Percentiles rank a stretch among this genome's conserved stretches.
Evolutionary conservation across 2,329 filamentous ascomycete species (phyloP).

Genomic region (Colletotrichum gigasporum): DNA sequence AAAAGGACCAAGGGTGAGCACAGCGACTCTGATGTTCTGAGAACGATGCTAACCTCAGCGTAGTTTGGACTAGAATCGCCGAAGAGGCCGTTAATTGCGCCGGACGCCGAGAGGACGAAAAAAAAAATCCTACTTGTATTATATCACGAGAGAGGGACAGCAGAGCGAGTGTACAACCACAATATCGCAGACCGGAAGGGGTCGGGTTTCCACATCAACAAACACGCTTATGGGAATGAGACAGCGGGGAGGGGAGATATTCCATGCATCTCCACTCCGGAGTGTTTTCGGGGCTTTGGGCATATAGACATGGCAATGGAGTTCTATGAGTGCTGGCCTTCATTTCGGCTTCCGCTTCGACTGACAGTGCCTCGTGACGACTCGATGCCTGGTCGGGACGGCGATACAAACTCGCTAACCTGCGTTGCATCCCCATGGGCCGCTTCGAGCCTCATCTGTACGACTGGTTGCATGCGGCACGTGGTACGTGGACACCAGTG

Average conservation of each 20-base stretch:
- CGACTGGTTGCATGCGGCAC: no score
- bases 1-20: slow-evolving; percentile 84
- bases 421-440: no score
- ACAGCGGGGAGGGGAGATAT: background rate
- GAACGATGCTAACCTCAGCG: background rate
- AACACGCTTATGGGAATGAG: background rate
- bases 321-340: slow-evolving; percentile 5
- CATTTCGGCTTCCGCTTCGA: background rate
- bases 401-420: no score
- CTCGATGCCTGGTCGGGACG: no score
- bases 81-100: background rate
- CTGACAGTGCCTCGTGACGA: no score
- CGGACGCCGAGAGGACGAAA: background rate
- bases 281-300: slow-evolving; percentile 2
- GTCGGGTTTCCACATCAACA: background rate
- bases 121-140: slow-evolving; percentile 1
- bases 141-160: background rate
- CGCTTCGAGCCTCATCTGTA: no score
- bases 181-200: background rate
- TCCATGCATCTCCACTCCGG: slow-evolving; percentile 11
- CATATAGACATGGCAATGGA: slow-evolving; percentile 26
- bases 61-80: slow-evolving; percentile 15
- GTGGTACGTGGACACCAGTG: no score
- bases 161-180: slow-evolving; percentile 4
- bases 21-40: background rate